Evolutionary conservation across 2,329 filamentous ascomycete species (phyloP).

Genomic region (Cladosporium sp.): DNA sequence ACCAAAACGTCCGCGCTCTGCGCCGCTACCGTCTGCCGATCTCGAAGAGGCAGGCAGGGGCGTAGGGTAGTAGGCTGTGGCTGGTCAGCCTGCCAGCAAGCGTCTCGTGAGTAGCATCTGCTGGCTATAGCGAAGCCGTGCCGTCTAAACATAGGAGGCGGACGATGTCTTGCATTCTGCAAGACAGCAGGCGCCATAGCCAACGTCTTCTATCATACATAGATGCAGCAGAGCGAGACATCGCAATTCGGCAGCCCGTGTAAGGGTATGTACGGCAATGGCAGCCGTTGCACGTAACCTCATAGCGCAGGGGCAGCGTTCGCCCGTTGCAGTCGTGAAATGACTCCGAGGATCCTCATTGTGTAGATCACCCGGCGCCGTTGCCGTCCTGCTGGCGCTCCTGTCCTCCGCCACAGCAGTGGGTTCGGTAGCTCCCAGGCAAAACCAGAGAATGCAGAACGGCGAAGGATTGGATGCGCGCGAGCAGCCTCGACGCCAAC

Average conservation of each 20-base stretch:
- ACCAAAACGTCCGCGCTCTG: slow-evolving; percentile 5
- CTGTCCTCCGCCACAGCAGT: slow-evolving; percentile 7
- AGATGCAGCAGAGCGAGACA: slow-evolving; percentile 10
- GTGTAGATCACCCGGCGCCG: slow-evolving; percentile 40
- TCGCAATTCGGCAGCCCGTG: slow-evolving; percentile 5
- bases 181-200: slow-evolving; percentile 21
- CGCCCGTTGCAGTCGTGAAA: slow-evolving; percentile 15
- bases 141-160: slow-evolving; percentile 5
- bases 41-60: slow-evolving; percentile 15
- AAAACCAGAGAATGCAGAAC: slow-evolving; percentile 6
- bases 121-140: too few relatives aligned
- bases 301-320: slow-evolving; percentile 21
- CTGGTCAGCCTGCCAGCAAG: background rate
- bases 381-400: slow-evolving; percentile 11
- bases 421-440: background rate
- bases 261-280: slow-evolving; percentile 1
- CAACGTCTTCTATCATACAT: slow-evolving; percentile 18
- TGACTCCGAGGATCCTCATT: slow-evolving; percentile 34
- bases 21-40: slow-evolving; percentile 16
- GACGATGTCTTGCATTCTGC: slow-evolving; percentile 22
- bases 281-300: slow-evolving; percentile 13
- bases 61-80: background rate
- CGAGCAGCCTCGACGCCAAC: background rate
- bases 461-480: slow-evolving; percentile 6
- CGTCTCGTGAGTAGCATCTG: background rate